These are phyloP conservation scores for Blastobotrys muscicola DNA, from an alignment of 805 yeast species.

Conservation along the genomic window DNA sequence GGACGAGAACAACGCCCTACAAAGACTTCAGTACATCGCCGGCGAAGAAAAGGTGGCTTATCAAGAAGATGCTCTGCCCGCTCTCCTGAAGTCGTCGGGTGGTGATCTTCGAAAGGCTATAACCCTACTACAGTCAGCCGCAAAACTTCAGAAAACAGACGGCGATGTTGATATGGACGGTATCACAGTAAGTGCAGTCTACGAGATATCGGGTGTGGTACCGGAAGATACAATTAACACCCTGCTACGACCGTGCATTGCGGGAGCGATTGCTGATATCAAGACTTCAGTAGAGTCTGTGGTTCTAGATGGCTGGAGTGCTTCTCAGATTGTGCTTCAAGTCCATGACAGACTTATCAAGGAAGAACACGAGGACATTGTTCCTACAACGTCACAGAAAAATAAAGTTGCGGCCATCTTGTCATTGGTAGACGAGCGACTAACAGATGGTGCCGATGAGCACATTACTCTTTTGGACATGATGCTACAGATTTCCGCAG, in stretches of 20 bases:
- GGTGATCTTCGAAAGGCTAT: constrained; percentile 95
- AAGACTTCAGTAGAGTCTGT: constrained; percentile 39
- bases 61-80: constrained; percentile 44
- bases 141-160: constrained; percentile 37
- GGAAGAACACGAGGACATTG: constrained; percentile 34
- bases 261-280: constrained; percentile 18
- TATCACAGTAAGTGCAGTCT: constrained; percentile 40
- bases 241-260: constrained; percentile 31
- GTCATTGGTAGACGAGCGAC: constrained; percentile 64
- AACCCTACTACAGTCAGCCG: constrained; percentile 78
- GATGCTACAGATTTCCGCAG: constrained; percentile 33
- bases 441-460: constrained; percentile 84
- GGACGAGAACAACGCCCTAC: constrained; percentile 60
- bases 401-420: constrained; percentile 53
- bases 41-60: constrained; percentile 38
- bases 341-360: constrained; percentile 54
- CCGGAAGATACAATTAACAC: constrained; percentile 39
- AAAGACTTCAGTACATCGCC: constrained; percentile 54
- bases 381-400: constrained; percentile 44
- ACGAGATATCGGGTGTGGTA: constrained; percentile 72
- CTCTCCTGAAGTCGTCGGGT: constrained; percentile 59
- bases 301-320: constrained; percentile 68
- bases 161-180: constrained; percentile 27
- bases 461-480: constrained; percentile 70
- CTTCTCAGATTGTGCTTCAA: constrained; percentile 59